Percentiles rank a stretch among this genome's conserved stretches.
phyloP scores from a whole-genome alignment of 129 eudicot species.

The Helichrysum umbraculigerum region DNA sequence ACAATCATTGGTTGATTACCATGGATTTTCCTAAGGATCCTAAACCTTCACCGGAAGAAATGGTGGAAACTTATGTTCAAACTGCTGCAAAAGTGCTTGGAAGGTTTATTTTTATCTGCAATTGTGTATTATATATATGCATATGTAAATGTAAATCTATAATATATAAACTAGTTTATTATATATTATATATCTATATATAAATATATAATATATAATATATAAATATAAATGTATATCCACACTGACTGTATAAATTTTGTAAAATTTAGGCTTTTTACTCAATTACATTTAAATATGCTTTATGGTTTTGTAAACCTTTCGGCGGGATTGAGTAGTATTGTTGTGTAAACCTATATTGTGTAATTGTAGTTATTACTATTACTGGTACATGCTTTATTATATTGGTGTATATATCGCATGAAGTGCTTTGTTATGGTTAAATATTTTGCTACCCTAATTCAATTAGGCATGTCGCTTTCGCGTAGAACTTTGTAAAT shows the following conservation, averaged over 20 bases:
- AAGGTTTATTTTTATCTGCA: slow-evolving; percentile 40
- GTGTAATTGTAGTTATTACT: not conserved
- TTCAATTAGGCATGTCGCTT: not conserved
- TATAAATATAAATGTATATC: too few relatives aligned
- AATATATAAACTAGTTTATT: too few relatives aligned
- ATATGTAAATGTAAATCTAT: not conserved
- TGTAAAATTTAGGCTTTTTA: not conserved
- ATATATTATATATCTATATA: not conserved
- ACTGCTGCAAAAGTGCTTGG: slow-evolving; percentile 84
- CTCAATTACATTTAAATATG: not conserved
- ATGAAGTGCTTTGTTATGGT: slow-evolving; percentile 4
- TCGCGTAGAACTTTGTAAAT: not conserved
- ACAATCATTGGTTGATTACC: slow-evolving; percentile 88
- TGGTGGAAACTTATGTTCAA: slow-evolving; percentile 72
- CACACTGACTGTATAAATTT: not conserved
- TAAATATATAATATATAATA: not conserved
- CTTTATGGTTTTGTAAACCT: not conserved
- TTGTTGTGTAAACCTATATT: not conserved
- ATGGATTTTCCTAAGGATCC: slow-evolving; percentile 76
- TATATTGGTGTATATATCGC: not conserved
- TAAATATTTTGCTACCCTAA: not conserved
- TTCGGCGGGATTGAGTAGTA: not conserved
- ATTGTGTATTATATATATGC: not conserved
- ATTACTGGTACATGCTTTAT: not conserved
- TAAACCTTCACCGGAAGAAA: slow-evolving; percentile 53